Percentiles rank a stretch among this genome's conserved stretches.
Conservation (phyloP, 1,284 basidiomycete species). For the Tilletiaria anomala region DNA sequence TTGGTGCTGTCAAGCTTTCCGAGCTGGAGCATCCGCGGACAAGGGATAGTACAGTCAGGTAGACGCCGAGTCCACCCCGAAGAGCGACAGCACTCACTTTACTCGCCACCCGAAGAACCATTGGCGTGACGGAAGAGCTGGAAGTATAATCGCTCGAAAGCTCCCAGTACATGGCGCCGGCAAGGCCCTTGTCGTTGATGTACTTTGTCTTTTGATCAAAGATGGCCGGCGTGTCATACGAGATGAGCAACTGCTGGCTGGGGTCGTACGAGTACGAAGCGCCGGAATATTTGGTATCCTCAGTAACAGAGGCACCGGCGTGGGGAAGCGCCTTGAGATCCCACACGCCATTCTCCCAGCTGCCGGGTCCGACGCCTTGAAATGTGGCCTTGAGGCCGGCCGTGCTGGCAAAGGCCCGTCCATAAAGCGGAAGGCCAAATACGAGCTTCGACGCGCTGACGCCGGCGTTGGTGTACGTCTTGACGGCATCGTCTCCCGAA, state of each 20-base stretch:
- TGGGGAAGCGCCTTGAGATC: constrained; percentile 55
- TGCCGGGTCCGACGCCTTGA: constrained; percentile 60
- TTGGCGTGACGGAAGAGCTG: not conserved
- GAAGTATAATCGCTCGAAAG: constrained; percentile 31
- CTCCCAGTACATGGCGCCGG: constrained; percentile 58
- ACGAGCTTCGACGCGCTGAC: constrained; percentile 60
- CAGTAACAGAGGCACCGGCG: not conserved
- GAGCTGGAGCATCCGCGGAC: constrained; percentile 7
- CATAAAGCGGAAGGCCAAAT: constrained; percentile 50
- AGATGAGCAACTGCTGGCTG: constrained; percentile 57
- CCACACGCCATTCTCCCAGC: constrained; percentile 46
- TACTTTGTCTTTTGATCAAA: constrained; percentile 59
- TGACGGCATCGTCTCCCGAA: constrained; percentile 54
- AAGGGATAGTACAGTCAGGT: too few relatives aligned
- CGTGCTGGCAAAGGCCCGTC: constrained; percentile 67
- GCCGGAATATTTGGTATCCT: constrained; percentile 51
- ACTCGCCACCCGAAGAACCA: not conserved
- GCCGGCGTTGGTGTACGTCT: constrained; percentile 54
- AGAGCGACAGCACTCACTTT: constrained; percentile 1
- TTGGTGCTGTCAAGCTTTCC: constrained; percentile 43
- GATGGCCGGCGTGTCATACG: constrained; percentile 59
- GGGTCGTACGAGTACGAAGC: constrained; percentile 64
- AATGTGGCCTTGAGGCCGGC: constrained; percentile 59
- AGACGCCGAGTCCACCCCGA: too few relatives aligned
- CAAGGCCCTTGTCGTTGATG: constrained; percentile 55